Conservation (phyloP, 2,329 filamentous ascomycete genomes). For the Hymenoscyphus scutula region DNA sequence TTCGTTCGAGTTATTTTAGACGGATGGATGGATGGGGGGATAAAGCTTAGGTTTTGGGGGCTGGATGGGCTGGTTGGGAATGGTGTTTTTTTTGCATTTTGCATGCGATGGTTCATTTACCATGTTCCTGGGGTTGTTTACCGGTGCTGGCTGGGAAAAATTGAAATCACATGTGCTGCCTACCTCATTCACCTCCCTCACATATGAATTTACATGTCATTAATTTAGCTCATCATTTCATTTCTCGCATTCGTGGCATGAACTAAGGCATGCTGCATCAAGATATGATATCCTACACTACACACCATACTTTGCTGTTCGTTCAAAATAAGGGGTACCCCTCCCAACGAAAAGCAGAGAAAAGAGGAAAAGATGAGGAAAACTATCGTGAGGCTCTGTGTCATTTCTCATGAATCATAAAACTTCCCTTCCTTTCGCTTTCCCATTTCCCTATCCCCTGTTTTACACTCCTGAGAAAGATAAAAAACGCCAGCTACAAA, state of each 20-base stretch:
- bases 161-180: neutral
- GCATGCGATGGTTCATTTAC: neutral
- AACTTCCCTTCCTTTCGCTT: neutral
- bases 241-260: slow-evolving; percentile 1
- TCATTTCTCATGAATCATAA: neutral
- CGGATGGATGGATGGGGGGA: neutral
- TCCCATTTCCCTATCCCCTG: neutral
- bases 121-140: no score
- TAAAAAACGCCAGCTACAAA: slow-evolving; percentile 1
- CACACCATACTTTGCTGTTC: neutral
- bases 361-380: neutral
- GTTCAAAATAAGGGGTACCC: neutral
- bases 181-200: neutral
- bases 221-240: neutral
- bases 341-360: neutral
- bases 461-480: neutral
- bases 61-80: neutral
- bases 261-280: neutral
- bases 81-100: neutral
- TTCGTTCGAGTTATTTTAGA: neutral
- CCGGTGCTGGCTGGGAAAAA: neutral
- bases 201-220: neutral
- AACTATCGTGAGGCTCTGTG: neutral
- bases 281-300: neutral
- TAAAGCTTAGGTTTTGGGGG: neutral